A percentile compares a stretch with the other conserved stretches of the same genome.
Evolutionary conservation across 441 rosid species (phyloP).

Genomic region (Croton setiger): DNA sequence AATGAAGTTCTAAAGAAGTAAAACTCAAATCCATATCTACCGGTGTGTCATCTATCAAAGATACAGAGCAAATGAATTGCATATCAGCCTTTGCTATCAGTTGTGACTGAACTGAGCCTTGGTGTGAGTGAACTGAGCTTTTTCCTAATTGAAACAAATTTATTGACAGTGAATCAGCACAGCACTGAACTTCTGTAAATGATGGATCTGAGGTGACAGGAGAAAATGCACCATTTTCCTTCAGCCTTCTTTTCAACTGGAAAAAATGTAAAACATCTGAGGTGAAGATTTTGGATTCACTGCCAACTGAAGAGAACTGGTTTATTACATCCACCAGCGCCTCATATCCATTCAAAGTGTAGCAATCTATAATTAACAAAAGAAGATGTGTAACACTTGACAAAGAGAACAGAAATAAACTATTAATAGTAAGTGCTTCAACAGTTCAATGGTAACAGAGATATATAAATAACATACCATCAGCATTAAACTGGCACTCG

Average conservation of each 20-base stretch:
- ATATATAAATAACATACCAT: constrained; percentile 54
- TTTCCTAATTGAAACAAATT: constrained; percentile 36
- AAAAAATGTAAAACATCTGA: constrained; percentile 60
- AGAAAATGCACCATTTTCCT: constrained; percentile 36
- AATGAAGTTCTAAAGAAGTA: constrained; percentile 52
- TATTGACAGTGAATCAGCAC: constrained; percentile 50
- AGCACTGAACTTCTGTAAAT: constrained; percentile 44
- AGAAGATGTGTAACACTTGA: constrained; percentile 4
- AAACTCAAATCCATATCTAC: constrained; percentile 44
- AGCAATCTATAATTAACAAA: constrained; percentile 46
- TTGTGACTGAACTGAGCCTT: constrained; percentile 32
- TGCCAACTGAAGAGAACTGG: constrained; percentile 53
- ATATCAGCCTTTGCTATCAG: constrained; percentile 61
- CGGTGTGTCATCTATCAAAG: constrained; percentile 50
- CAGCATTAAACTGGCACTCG: constrained; percentile 53
- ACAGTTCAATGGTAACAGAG: too few species aligned
- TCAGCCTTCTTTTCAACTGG: constrained; percentile 43
- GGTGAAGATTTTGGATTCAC: constrained; percentile 53
- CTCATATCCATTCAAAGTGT: constrained; percentile 49
- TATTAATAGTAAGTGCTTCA: not conserved
- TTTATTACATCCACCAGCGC: constrained; percentile 58
- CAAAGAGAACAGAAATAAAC: not conserved
- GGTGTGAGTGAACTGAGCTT: too few species aligned
- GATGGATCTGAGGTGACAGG: constrained; percentile 33
- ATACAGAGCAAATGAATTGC: constrained; percentile 54